Conservation (phyloP, 805 yeast species). For the Candida rishiriensis region DNA sequence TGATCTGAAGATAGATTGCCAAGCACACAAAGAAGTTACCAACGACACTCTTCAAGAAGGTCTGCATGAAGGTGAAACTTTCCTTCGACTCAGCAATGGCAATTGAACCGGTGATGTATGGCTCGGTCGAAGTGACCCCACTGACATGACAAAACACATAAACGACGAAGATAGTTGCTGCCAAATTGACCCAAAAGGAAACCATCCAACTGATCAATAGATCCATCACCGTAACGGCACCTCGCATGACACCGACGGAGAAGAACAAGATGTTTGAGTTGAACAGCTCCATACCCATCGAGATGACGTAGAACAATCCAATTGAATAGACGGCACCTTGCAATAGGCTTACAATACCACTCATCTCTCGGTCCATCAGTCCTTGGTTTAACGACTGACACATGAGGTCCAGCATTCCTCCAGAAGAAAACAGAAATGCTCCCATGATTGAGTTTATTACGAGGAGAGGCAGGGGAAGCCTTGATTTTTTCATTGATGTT, state of each 20-base stretch:
- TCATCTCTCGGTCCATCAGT: conserved; percentile 34
- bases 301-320: conserved; percentile 70
- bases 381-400: conserved; percentile 49
- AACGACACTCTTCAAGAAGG: conserved; percentile 64
- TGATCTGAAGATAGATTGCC: conserved; percentile 70
- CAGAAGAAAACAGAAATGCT: conserved; percentile 63
- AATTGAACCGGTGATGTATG: conserved; percentile 44
- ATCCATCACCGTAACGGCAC: conserved; percentile 66
- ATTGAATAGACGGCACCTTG: conserved; percentile 66
- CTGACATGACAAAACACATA: conserved; percentile 59
- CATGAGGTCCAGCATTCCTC: conserved; percentile 65
- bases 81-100: conserved; percentile 42
- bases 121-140: conserved; percentile 38
- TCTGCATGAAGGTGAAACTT: conserved; percentile 49
- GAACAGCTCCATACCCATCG: conserved; percentile 71
- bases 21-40: conserved; percentile 76
- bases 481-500: conserved; percentile 76
- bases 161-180: conserved; percentile 59
- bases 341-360: conserved; percentile 49
- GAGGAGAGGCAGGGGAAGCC: conserved; percentile 58
- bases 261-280: conserved; percentile 73
- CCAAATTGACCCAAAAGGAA: conserved; percentile 65
- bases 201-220: conserved; percentile 60
- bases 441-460: conserved; percentile 63
- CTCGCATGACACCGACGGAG: conserved; percentile 61